These are phyloP conservation scores for Apiospora sp. DNA, from an alignment of 2,329 filamentous ascomycete species.

Conservation along the genomic window DNA sequence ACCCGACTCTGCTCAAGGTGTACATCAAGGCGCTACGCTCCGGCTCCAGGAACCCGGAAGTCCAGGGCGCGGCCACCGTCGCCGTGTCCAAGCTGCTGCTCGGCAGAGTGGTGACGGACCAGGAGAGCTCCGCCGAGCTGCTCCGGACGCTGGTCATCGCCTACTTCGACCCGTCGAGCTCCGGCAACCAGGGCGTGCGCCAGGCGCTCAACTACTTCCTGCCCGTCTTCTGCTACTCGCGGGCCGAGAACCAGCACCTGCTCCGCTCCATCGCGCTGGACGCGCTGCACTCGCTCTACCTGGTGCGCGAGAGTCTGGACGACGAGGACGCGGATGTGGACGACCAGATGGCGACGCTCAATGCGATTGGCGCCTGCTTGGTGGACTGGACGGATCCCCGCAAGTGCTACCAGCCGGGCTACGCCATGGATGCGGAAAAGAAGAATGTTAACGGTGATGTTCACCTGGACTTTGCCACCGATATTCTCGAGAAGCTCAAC, in stretches of 20 bases:
- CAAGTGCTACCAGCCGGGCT: conserved; percentile 68
- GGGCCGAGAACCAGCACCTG: conserved; percentile 80
- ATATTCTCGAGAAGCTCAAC: conserved; percentile 78
- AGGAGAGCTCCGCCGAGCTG: conserved; percentile 73
- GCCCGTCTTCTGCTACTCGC: conserved; percentile 90
- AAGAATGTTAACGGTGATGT: conserved; percentile 77
- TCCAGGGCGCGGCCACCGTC: conserved; percentile 82
- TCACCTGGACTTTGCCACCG: conserved; percentile 79
- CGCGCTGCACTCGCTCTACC: conserved; percentile 77
- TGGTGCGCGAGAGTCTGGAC: conserved; percentile 74
- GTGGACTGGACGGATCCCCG: conserved; percentile 96
- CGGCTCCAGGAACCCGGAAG: conserved; percentile 71
- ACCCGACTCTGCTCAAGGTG: conserved; percentile 80
- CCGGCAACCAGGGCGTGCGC: conserved; percentile 80
- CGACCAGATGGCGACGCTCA: conserved; percentile 81
- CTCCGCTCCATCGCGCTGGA: conserved; percentile 80
- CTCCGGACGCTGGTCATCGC: conserved; percentile 83
- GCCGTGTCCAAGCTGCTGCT: conserved; percentile 88
- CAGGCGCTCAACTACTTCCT: conserved; percentile 94
- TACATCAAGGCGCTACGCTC: conserved; percentile 83
- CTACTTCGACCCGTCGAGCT: conserved; percentile 88
- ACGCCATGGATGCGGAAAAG: conserved; percentile 63
- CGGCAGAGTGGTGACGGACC: conserved; percentile 77
- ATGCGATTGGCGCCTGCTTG: conserved; percentile 80
- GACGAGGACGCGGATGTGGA: conserved; percentile 79